Evolutionary conservation across 176 grass and related monocot species (phyloP).

Genomic region (Sorghum bicolor): Sorghum_bicolor_NCBIv3 NC_012870.2:67454001-67454500

Average conservation of each 20-base stretch:
- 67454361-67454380: neutral
- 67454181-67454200: neutral
- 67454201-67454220: neutral
- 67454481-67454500: neutral
- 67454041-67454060: conserved; percentile 7
- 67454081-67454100: conserved; percentile 18
- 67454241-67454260: neutral
- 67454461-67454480: neutral
- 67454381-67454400: neutral
- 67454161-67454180: neutral
- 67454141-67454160: neutral
- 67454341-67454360: neutral
- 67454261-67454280: neutral
- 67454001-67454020: neutral
- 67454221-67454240: neutral
- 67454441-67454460: neutral
- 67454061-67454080: conserved; percentile 6
- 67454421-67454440: neutral
- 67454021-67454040: neutral
- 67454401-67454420: neutral
- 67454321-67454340: neutral
- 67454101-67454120: neutral
- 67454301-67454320: neutral
- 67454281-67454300: conserved; percentile 1
- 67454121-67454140: neutral